Conservation (phyloP, 352 stramenopile genomes). For the Globisporangium yorkense region DNA sequence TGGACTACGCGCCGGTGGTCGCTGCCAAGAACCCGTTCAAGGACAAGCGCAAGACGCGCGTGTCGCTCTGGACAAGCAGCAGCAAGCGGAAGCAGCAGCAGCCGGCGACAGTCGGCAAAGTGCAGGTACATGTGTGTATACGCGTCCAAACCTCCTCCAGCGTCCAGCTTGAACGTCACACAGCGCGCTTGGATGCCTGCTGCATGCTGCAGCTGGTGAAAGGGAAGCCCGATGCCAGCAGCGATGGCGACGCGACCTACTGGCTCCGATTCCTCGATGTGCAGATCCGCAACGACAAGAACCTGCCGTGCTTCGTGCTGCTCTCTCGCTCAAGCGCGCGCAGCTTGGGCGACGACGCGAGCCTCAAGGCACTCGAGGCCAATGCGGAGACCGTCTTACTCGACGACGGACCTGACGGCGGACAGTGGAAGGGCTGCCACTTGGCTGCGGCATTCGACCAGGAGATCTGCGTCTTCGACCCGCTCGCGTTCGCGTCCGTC, state of each 20-base stretch:
- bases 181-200: not conserved
- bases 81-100: not conserved
- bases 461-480: constrained; percentile 48
- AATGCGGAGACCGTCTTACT: constrained; percentile 44
- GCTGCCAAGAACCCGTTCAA: constrained; percentile 22
- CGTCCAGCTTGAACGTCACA: not conserved
- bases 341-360: constrained; percentile 19
- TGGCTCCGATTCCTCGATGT: constrained; percentile 59
- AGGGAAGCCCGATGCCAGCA: not conserved
- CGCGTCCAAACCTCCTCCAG: too few species aligned
- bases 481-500: constrained; percentile 40
- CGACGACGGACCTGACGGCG: constrained; percentile 47
- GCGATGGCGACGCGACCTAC: constrained; percentile 16
- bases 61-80: not conserved
- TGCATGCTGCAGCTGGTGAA: not conserved
- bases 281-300: constrained; percentile 42
- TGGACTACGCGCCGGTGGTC: constrained; percentile 13
- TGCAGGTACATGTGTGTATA: constrained; percentile 10
- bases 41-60: constrained; percentile 4
- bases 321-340: constrained; percentile 28
- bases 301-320: constrained; percentile 52
- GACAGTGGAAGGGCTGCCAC: constrained; percentile 49
- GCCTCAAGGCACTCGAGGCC: constrained; percentile 30
- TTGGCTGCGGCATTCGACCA: constrained; percentile 47
- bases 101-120: constrained; percentile 8